Conservation (phyloP, 139 green algal genomes). For the Chlamydomonas asymmetrica region DNA sequence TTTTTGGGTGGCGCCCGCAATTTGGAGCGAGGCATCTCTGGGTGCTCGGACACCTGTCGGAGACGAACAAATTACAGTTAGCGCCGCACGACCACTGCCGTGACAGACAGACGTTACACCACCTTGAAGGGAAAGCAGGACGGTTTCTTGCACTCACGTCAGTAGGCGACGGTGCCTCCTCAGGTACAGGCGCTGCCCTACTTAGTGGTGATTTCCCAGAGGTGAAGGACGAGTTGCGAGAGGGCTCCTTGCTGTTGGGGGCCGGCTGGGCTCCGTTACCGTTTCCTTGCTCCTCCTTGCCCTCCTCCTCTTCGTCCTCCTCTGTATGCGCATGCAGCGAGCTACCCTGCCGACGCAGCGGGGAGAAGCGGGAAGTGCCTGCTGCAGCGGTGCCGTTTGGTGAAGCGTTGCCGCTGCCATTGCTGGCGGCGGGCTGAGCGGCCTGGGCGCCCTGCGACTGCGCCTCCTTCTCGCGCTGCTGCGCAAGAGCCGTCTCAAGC, state of each 20-base stretch:
- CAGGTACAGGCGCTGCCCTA: no score
- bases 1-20: constrained; percentile 36
- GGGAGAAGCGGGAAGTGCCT: neutral
- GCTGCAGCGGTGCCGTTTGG: neutral
- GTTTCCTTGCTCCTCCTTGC: neutral
- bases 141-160: no score
- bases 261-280: no score
- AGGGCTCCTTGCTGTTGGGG: no score
- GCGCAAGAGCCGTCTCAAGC: constrained; percentile 40
- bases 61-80: neutral
- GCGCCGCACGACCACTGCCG: no score
- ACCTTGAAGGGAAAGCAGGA: no score
- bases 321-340: constrained; percentile 3
- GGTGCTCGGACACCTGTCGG: no score
- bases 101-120: no score
- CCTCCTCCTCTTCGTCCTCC: constrained; percentile 3
- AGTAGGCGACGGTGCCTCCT: no score
- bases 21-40: no score
- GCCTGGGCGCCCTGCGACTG: neutral
- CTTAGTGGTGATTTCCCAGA: no score
- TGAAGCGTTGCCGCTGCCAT: neutral
- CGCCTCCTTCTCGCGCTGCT: constrained; percentile 31
- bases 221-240: no score
- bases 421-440: neutral
- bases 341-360: neutral